phyloP scores from a whole-genome alignment of 176 grass and related monocot genomes.

The Bothriochloa decipiens region DNA sequence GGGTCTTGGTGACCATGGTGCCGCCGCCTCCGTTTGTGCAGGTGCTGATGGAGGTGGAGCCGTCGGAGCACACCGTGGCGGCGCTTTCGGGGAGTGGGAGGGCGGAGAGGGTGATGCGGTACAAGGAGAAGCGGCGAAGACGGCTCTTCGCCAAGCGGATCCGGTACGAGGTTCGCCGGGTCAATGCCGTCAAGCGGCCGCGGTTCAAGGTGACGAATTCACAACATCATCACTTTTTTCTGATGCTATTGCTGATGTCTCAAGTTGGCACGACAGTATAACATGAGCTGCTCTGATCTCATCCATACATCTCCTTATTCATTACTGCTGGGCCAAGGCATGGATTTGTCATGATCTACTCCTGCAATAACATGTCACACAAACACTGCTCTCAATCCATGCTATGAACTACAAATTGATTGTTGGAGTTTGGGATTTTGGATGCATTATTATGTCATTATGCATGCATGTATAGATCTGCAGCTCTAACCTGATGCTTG shows the following conservation, averaged over 20 bases:
- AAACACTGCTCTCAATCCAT: background rate
- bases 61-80: background rate
- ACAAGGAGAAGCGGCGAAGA: conserved; percentile 86
- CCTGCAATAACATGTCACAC: background rate
- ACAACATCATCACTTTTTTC: background rate
- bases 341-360: background rate
- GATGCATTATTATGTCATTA: background rate
- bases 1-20: background rate
- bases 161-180: conserved; percentile 92
- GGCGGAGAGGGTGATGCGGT: conserved; percentile 64
- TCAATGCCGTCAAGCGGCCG: conserved; percentile 89
- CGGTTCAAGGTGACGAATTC: conserved; percentile 69
- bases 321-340: background rate
- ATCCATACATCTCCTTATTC: background rate
- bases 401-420: background rate
- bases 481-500: background rate
- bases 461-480: background rate
- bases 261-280: background rate
- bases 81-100: conserved; percentile 24
- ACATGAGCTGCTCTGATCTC: conserved; percentile 1
- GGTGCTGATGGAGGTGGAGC: conserved; percentile 71
- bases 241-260: background rate
- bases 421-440: background rate
- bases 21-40: background rate
- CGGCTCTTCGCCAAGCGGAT: conserved; percentile 81